phyloP scores from a whole-genome alignment of 495 filamentous ascomycete genomes.

The Penicillium crystallinum region DNA sequence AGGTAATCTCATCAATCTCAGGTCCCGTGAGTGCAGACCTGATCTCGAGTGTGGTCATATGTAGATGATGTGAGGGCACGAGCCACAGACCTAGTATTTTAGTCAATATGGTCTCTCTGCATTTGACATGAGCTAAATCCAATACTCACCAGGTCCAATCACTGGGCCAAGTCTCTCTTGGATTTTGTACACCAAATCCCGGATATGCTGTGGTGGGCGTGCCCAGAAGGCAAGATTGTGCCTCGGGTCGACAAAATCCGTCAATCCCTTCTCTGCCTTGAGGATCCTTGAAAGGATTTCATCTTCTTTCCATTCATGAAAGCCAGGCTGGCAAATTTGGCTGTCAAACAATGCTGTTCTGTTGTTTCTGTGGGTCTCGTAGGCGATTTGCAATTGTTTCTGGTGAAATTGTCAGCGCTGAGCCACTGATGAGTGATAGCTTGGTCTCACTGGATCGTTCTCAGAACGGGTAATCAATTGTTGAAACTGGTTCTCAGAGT shows the following conservation, averaged over 20 bases:
- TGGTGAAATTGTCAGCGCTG: slow-evolving; percentile 26
- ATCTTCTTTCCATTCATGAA: slow-evolving; percentile 67
- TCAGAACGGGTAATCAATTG: slow-evolving; percentile 60
- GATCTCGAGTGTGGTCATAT: slow-evolving; percentile 83
- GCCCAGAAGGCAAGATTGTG: slow-evolving; percentile 87
- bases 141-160: slow-evolving; percentile 57
- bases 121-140: neutral
- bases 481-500: slow-evolving; percentile 65
- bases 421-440: neutral
- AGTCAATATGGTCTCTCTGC: neutral
- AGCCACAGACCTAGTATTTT: slow-evolving; percentile 68
- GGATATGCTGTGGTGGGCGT: slow-evolving; percentile 66
- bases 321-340: slow-evolving; percentile 64
- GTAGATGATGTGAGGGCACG: slow-evolving; percentile 69
- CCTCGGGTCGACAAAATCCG: slow-evolving; percentile 59
- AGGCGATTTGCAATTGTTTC: slow-evolving; percentile 65
- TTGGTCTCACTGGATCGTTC: slow-evolving; percentile 49
- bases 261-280: slow-evolving; percentile 31
- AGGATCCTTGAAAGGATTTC: slow-evolving; percentile 62
- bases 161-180: slow-evolving; percentile 59
- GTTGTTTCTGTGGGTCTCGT: slow-evolving; percentile 63
- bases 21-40: slow-evolving; percentile 59
- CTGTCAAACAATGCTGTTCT: slow-evolving; percentile 66
- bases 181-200: slow-evolving; percentile 58
- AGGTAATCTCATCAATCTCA: slow-evolving; percentile 57